Base-by-base conservation (phyloP, 495 filamentous ascomycete genomes). In the Penicillium atrosanguineum region DNA sequence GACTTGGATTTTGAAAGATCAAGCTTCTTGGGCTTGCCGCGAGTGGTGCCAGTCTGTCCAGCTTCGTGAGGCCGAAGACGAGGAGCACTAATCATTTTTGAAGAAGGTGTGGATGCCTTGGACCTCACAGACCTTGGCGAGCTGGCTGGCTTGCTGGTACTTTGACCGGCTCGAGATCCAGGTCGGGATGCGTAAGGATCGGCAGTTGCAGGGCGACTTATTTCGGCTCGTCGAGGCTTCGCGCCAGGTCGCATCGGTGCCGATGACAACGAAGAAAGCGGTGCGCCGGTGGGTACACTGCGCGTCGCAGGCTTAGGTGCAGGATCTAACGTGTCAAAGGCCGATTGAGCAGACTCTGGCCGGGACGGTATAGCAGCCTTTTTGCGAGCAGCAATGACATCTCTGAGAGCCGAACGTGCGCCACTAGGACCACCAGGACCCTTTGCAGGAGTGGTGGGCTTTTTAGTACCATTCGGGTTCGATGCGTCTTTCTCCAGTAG, bases 351-450 rank as follows among this genome's bases (percentile, higher is more conserved):
- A 26, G 90, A 93, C 48, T 80, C 87, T 5, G 90, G 87, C 15
- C 89, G 82, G 38, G 85, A 74, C 18, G 84, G 85, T 16, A 87
- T 61, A 38, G 31, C 31, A 34, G 81, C 82, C 63, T 83, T 89
- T 72, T 91, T 92, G 55, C 91, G 86, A 6, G 89, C 90, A 49
- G 91, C 77, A 72, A 96, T 92, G 7, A 88, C 82, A 53, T 96
- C 91, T 52, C 75, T 90, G 69, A 85, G 81, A 69, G 73, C 82
- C 54, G 73, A 78, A 46, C 75, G 83, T 49, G 64, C 49, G 19
- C 50, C 52, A 8, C 37, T 46, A 12, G 55, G 55, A 20, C 80
- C 83, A 21, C 80, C 76, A 46, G 85, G 72, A 6, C 65, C 53
- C 46, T 72, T 71, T 34, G 66, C 57, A 18, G 74, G 71, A 19